These are phyloP conservation scores for Cladosporium sp. DNA, from an alignment of 2,329 filamentous ascomycete species.

Conservation along the genomic window DNA sequence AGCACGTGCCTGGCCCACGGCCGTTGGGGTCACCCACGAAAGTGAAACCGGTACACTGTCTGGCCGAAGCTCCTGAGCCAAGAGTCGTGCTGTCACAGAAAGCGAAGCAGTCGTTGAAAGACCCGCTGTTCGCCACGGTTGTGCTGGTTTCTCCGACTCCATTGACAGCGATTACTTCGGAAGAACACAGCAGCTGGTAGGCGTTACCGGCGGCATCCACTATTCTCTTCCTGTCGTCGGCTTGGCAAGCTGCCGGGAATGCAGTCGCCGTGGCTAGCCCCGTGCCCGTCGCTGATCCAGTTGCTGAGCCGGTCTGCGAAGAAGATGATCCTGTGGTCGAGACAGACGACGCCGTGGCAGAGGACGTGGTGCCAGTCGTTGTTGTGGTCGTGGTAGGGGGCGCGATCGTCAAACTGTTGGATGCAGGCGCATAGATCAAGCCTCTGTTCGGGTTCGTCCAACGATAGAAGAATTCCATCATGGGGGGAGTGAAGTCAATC, in stretches of 20 bases:
- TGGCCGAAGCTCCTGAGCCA: not conserved
- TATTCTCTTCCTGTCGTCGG: not conserved
- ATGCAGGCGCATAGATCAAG: constrained; percentile 1
- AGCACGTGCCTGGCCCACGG: not conserved
- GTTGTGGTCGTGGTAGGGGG: not conserved
- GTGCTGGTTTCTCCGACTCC: not conserved
- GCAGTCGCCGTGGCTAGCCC: not conserved
- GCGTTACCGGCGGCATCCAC: not conserved
- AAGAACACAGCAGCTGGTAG: not conserved
- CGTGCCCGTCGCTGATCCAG: not conserved
- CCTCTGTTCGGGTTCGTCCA: constrained; percentile 25
- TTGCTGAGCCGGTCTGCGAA: not conserved
- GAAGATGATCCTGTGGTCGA: not conserved
- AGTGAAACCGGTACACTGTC: not conserved
- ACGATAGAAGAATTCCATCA: constrained; percentile 35
- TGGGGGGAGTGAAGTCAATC: constrained; percentile 29
- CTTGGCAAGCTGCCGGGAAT: not conserved
- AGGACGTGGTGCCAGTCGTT: not conserved
- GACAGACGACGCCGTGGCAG: not conserved
- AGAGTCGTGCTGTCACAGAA: not conserved
- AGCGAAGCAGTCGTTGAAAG: not conserved
- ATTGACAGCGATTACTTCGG: not conserved
- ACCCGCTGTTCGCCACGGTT: not conserved
- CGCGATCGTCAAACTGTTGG: not conserved
- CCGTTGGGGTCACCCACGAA: not conserved